Base-by-base conservation (phyloP, 1,284 basidiomycete genomes). In the Agaricales sp. region DNA sequence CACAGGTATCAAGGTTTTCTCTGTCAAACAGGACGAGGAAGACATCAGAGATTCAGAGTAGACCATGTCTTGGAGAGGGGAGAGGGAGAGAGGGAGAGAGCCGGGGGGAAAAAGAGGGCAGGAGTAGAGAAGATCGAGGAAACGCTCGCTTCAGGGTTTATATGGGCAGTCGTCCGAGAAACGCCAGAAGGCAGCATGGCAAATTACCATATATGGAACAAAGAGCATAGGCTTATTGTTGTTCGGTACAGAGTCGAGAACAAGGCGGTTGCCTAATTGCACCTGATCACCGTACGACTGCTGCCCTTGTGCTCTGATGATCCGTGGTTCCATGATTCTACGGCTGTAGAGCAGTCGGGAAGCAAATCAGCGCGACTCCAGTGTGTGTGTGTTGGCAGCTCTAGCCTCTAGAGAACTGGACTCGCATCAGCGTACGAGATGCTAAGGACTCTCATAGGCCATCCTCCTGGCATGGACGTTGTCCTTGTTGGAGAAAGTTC, bases 1-100 rank as follows among this genome's bases (percentile, higher is more conserved):
- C 8, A 41, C 39, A 6, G 18, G 39, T 8, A 41, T 41, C 4
- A 16, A 18, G 8, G 18, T 4, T 20, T 41, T 41, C 39, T 41
- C 39, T 20, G 39, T 41, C 6, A 16, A 41, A 16, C 11, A 35
- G n/a, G 30, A 35, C 12, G 25, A 26, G 25, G 18, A n/a, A 2
- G 47, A 26, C 21, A 4, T n/a, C n/a, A 35, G 11, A 35, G n/a
- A 8, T 35, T 35, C 30, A 11, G 11, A 8, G 30, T 35, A 8
- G 30, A 35, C n/a, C 11, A 35, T 11, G 30, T 11, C 12, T 21
- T 23, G 25, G 20, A 18, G 2, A 46, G 25, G 20, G 3, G 51
- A 48, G 30, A 47, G n/a, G 54, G 53, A 49, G 53, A 51, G 46
- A 49, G 19, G 39, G 3, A 25, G 23, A 18, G 48, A 49, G 21